phyloP scores from a whole-genome alignment of 352 stramenopile species.

The Pythium chondricola region DNA sequence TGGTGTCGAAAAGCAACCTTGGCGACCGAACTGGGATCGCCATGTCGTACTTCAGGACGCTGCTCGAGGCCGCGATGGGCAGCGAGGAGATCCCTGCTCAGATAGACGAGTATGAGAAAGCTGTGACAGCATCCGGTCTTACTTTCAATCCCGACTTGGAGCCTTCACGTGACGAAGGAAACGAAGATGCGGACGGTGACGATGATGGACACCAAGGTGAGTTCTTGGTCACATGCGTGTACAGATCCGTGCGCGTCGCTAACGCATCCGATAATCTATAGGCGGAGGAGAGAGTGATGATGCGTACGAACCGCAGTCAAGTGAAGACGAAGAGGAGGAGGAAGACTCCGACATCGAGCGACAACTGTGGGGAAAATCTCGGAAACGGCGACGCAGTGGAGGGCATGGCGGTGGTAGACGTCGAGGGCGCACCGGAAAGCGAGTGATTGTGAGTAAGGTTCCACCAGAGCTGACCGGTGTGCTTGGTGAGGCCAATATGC shows the following conservation, averaged over 20 bases:
- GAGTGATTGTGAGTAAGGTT: constrained; percentile 69
- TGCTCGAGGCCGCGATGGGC: constrained; percentile 77
- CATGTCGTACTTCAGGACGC: constrained; percentile 81
- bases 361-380: constrained; percentile 69
- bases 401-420: constrained; percentile 21
- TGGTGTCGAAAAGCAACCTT: no score
- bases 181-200: constrained; percentile 21
- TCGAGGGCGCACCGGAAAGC: constrained; percentile 31
- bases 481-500: constrained; percentile 78
- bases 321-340: constrained; percentile 63
- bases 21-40: no score
- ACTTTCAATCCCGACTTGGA: constrained; percentile 22
- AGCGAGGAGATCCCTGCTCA: constrained; percentile 42
- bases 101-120: constrained; percentile 42
- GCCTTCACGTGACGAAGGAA: constrained; percentile 11
- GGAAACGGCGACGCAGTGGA: constrained; percentile 39
- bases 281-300: constrained; percentile 43
- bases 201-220: no score
- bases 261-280: no score
- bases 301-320: constrained; percentile 51
- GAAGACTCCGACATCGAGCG: constrained; percentile 85
- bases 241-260: no score
- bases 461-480: constrained; percentile 71
- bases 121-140: constrained; percentile 17
- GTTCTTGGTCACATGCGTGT: no score